Evolutionary conservation across 148 eudicot species (phyloP).

Genomic region (Polygonum aviculare): DNA sequence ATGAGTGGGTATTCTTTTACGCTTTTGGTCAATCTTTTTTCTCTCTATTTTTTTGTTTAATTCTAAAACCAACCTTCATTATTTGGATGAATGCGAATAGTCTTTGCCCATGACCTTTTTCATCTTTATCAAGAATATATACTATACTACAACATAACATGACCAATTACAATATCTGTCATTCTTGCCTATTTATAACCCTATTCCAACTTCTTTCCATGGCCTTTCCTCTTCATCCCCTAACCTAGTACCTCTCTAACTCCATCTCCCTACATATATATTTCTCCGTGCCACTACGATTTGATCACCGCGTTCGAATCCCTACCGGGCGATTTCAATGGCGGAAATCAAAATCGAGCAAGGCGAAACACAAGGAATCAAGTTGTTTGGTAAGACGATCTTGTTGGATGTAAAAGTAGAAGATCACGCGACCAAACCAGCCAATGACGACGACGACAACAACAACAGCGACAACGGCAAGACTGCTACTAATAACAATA

Average conservation of each 20-base stretch:
- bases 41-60: neutral
- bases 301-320: neutral
- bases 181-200: neutral
- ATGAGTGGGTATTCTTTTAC: neutral
- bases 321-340: neutral
- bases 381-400: neutral
- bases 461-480: neutral
- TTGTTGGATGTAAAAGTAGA: neutral
- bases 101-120: neutral
- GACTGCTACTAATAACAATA: neutral
- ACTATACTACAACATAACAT: neutral
- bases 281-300: neutral
- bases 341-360: constrained; percentile 1
- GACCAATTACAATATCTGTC: neutral
- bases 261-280: neutral
- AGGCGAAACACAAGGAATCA: neutral
- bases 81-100: neutral
- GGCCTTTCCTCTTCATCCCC: neutral
- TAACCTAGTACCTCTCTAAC: neutral
- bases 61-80: neutral
- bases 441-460: neutral
- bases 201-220: neutral
- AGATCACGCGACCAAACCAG: neutral
- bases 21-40: constrained; percentile 1
- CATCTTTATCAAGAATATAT: neutral